phyloP scores from a whole-genome alignment of 805 yeast genomes.

The Yarrowia bubula region DNA sequence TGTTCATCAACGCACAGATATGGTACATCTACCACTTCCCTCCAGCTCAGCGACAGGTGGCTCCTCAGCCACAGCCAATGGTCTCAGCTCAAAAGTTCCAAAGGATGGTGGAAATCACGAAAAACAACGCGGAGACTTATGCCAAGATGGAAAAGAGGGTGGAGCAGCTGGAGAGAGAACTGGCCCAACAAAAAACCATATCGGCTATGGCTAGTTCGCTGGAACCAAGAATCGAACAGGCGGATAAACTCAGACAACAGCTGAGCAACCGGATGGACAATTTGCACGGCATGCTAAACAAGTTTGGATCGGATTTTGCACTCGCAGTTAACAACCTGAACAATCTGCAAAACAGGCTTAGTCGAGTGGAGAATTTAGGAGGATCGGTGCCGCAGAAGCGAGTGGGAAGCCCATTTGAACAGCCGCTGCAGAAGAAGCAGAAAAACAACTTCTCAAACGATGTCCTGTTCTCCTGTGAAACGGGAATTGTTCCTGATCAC shows the following conservation, averaged over 20 bases:
- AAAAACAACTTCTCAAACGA: neutral
- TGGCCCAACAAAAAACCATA: too few relatives aligned
- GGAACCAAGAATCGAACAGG: neutral
- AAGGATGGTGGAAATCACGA: too few relatives aligned
- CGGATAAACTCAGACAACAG: neutral
- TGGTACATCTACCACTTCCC: too few relatives aligned
- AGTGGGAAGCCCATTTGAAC: neutral
- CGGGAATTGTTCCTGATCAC: neutral
- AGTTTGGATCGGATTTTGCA: neutral
- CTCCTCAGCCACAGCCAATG: too few relatives aligned
- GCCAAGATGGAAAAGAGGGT: too few relatives aligned
- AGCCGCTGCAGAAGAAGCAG: neutral
- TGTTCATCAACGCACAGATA: too few relatives aligned
- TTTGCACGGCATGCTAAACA: neutral
- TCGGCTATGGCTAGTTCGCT: too few relatives aligned
- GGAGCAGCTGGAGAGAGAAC: too few relatives aligned
- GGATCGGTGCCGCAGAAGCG: neutral
- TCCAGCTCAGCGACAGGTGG: too few relatives aligned
- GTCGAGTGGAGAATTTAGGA: neutral
- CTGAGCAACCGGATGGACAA: neutral
- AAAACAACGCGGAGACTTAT: too few relatives aligned
- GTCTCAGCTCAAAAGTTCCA: too few relatives aligned
- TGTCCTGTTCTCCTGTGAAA: neutral
- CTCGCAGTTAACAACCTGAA: neutral
- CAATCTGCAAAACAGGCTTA: neutral